phyloP scores from a whole-genome alignment of 2,329 filamentous ascomycete species.

The Cladosporium sp. region DNA sequence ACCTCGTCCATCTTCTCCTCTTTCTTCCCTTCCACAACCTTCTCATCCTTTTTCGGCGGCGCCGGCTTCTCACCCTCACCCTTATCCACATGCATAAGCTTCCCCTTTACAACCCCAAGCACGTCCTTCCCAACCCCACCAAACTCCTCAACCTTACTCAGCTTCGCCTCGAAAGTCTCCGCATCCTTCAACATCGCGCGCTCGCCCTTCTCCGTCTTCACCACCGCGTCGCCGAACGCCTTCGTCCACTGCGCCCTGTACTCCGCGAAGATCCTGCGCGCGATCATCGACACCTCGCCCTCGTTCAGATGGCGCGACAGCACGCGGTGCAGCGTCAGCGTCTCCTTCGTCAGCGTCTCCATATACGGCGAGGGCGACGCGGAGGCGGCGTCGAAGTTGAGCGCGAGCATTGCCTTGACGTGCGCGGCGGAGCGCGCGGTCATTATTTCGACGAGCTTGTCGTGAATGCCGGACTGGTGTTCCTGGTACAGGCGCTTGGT shows the following conservation, averaged over 20 bases:
- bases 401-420: slow-evolving; percentile 65
- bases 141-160: slow-evolving; percentile 74
- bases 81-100: slow-evolving; percentile 30
- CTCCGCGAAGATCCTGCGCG: slow-evolving; percentile 74
- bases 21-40: neutral
- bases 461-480: slow-evolving; percentile 83
- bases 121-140: slow-evolving; percentile 55
- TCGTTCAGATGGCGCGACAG: slow-evolving; percentile 76
- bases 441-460: slow-evolving; percentile 93
- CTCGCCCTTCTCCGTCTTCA: slow-evolving; percentile 61
- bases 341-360: slow-evolving; percentile 82
- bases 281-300: slow-evolving; percentile 70
- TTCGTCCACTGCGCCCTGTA: slow-evolving; percentile 74
- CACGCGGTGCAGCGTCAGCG: slow-evolving; percentile 74
- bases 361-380: slow-evolving; percentile 59
- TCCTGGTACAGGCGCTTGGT: slow-evolving; percentile 77
- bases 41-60: neutral
- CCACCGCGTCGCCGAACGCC: slow-evolving; percentile 58
- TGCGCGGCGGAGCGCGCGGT: slow-evolving; percentile 67
- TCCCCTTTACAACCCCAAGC: slow-evolving; percentile 42
- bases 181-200: slow-evolving; percentile 75
- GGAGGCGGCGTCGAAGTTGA: slow-evolving; percentile 63
- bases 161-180: slow-evolving; percentile 62
- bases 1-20: slow-evolving; percentile 6
- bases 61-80: slow-evolving; percentile 4